These are phyloP conservation scores for Scheffersomyces cryptocercus DNA, from an alignment of 1,139 yeast species.

Conservation along the genomic window DNA sequence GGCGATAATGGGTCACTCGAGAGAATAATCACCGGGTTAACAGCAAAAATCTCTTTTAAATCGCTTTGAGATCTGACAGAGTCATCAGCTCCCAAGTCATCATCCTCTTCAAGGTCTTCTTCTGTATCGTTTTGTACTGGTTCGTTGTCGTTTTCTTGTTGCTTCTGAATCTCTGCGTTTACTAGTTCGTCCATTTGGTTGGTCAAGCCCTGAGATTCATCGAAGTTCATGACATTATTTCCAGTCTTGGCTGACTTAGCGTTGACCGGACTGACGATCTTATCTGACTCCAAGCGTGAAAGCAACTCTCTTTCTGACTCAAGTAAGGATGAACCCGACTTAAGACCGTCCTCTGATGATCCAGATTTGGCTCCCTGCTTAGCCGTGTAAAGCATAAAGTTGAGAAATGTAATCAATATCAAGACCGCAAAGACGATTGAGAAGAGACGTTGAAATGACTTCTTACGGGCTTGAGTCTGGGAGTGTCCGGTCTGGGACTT, in stretches of 20 bases:
- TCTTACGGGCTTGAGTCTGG: neutral
- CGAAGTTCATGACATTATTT: neutral
- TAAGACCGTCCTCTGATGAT: neutral
- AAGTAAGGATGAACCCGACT: neutral
- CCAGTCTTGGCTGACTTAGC: neutral
- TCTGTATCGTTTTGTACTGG: neutral
- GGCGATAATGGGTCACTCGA: slow-evolving; percentile 16
- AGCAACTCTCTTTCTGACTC: neutral
- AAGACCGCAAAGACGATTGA: neutral
- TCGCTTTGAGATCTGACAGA: slow-evolving; percentile 17
- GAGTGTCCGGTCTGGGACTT: slow-evolving; percentile 8
- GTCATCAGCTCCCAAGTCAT: neutral
- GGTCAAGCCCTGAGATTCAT: neutral
- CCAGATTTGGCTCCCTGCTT: neutral
- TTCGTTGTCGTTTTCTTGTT: neutral
- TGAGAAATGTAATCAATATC: neutral
- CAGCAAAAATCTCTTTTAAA: slow-evolving; percentile 31
- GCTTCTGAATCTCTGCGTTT: neutral
- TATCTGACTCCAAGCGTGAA: neutral
- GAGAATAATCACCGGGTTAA: slow-evolving; percentile 27
- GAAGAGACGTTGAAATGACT: neutral
- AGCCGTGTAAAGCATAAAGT: neutral
- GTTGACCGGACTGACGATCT: slow-evolving; percentile 3
- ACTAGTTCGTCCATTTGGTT: neutral
- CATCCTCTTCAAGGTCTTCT: slow-evolving; percentile 5